Evolutionary conservation across 1,139 yeast genomes (phyloP).

Genomic region (Sugiyamaella pinicola): DNA sequence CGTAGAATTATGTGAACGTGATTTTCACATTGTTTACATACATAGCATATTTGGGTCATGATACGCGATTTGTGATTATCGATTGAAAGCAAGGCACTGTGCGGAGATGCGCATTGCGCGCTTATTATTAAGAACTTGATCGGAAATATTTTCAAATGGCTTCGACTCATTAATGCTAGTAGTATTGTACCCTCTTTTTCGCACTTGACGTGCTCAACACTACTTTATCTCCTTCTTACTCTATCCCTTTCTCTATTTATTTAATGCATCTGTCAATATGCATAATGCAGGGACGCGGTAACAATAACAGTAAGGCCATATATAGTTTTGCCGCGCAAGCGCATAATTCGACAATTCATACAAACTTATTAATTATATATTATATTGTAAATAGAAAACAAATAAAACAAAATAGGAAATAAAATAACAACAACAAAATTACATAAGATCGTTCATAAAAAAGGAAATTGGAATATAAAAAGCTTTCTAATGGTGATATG

Average conservation of each 20-base stretch:
- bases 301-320: background rate
- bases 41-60: too few species aligned
- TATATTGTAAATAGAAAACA: background rate
- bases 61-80: too few species aligned
- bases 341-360: background rate
- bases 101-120: too few species aligned
- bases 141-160: too few species aligned
- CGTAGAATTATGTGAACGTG: too few species aligned
- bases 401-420: background rate
- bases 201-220: too few species aligned
- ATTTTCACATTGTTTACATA: too few species aligned
- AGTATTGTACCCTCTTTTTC: background rate
- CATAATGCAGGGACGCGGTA: conserved; percentile 2
- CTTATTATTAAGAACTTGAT: too few species aligned
- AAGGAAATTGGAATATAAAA: background rate
- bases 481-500: background rate
- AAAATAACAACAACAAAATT: background rate
- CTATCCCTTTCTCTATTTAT: background rate
- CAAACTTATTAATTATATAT: background rate
- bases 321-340: background rate
- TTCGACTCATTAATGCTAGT: background rate
- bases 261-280: conserved; percentile 3
- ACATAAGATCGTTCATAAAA: background rate
- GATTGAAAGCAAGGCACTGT: too few species aligned
- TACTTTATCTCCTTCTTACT: too few species aligned